Percentiles rank a stretch among this genome's conserved stretches.
Evolutionary conservation across 1,284 basidiomycete species (phyloP).

Genomic region (Fomes fomentarius): DNA sequence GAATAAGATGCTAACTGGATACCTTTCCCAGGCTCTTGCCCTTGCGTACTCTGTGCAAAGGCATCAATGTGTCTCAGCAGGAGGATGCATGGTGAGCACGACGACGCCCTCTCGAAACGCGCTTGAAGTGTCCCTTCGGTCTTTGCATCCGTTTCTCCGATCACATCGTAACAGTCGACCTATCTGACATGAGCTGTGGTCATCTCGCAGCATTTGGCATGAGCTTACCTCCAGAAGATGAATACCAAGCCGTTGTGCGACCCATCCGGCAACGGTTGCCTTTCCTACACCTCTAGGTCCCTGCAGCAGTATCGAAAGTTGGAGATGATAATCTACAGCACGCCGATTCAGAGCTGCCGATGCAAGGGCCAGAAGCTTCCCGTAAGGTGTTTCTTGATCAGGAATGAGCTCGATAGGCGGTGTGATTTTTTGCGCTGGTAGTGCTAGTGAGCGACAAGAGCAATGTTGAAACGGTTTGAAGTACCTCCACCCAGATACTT

Average conservation of each 20-base stretch:
- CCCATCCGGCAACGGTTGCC: conserved; percentile 57
- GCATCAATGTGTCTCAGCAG: conserved; percentile 88
- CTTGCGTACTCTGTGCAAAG: conserved; percentile 73
- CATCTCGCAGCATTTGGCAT: not conserved
- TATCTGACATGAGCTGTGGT: conserved; percentile 33
- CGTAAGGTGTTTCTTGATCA: conserved; percentile 34
- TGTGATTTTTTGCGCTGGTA: conserved; percentile 3
- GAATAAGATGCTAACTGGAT: conserved; percentile 2
- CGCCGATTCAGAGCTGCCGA: conserved; percentile 59
- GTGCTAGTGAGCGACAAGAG: not conserved
- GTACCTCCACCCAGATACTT: conserved; percentile 58
- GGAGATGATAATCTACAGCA: conserved; percentile 62
- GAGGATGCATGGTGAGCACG: conserved; percentile 87
- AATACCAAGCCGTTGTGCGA: conserved; percentile 70
- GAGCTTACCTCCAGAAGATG: conserved; percentile 77
- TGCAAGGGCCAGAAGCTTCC: conserved; percentile 51
- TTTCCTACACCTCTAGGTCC: conserved; percentile 81
- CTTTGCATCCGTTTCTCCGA: conserved; percentile 81
- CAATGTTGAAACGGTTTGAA: not conserved
- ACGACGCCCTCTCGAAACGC: conserved; percentile 78
- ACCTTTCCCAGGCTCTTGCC: conserved; percentile 73
- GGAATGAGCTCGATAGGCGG: conserved; percentile 30
- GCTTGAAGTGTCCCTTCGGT: conserved; percentile 81
- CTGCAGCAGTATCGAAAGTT: conserved; percentile 71
- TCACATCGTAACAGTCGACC: conserved; percentile 86